Evolutionary conservation across 2,329 filamentous ascomycete genomes (phyloP), one percentile per base, ranked within the genome.

Genomic region (Talaromyces sp.): DNA sequence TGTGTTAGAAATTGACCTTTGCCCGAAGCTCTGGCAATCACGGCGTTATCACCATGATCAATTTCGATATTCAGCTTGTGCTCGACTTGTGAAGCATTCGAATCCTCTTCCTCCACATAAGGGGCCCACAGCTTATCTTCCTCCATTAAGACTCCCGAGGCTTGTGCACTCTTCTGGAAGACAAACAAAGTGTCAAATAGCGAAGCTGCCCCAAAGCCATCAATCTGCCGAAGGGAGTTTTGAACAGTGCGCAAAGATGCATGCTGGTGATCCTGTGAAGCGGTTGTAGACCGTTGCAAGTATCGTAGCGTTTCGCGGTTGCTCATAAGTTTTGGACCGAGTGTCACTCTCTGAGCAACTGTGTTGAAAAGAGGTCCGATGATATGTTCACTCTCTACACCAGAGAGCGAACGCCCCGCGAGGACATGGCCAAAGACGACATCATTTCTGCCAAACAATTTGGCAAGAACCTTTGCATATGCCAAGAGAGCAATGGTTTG

Each of bases 171-270:
- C 61, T 75, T 78, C 66, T 84, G 81, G 64, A 83, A 85, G 2
- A 83, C 81, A 61, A 85, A 84, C 3, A 85, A 69, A 2, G 75
- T 78, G 60, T 85, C 81, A 59, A 85, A 84, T 1, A 74, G 61
- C 23, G 66, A 62, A 69, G 68, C 34, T 60, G 75, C 62, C 72
- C 72, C 36, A 61, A 70, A 7, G 68, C 66, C 47, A 66, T 67
- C 55, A 65, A 69, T 50, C 71, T 77, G 65, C 69, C 79, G 75
- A 73, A 83, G 63, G 2, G 61, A 59, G 65, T 82, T 84, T 61
- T 78, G 76, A 27, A 85, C 78, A 30, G 79, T 74, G 31, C 81
- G 69, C 31, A 85, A 70, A 9, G 83, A 75, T 1, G 81, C 83
- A 64, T 85, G 81, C 62, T 85, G 83, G 62, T 79, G 79, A 0